phyloP scores from a whole-genome alignment of 148 eudicot genomes.

The Cornus controversa region DNA sequence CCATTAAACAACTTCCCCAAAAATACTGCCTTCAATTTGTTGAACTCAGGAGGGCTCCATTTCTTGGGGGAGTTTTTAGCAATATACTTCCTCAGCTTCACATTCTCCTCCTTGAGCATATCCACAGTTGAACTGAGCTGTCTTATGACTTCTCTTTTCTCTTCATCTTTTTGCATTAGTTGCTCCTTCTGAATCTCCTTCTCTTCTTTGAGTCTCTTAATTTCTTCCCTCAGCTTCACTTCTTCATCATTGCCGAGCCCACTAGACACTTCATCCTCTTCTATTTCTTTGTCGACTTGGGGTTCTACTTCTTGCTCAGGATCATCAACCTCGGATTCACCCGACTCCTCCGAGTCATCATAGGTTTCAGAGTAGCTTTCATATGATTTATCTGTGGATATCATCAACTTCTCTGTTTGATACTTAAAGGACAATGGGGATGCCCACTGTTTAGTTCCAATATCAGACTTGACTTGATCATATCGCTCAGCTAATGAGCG shows the following conservation, averaged over 20 bases:
- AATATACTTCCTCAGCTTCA: slow-evolving; percentile 43
- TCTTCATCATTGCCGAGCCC: slow-evolving; percentile 29
- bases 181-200: slow-evolving; percentile 48
- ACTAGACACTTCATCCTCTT: slow-evolving; percentile 19
- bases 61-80: slow-evolving; percentile 39
- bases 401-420: slow-evolving; percentile 26
- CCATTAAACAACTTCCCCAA: slow-evolving; percentile 45
- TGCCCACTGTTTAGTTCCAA: slow-evolving; percentile 39
- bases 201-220: slow-evolving; percentile 51
- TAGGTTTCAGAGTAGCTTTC: slow-evolving; percentile 60
- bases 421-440: slow-evolving; percentile 44
- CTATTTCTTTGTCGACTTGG: slow-evolving; percentile 9
- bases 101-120: slow-evolving; percentile 66
- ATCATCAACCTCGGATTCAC: slow-evolving; percentile 81
- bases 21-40: slow-evolving; percentile 37
- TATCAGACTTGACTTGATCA: slow-evolving; percentile 64
- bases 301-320: slow-evolving; percentile 43
- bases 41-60: slow-evolving; percentile 23
- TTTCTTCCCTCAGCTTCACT: slow-evolving; percentile 53
- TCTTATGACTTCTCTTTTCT: slow-evolving; percentile 87
- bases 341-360: slow-evolving; percentile 50
- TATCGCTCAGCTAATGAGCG: slow-evolving; percentile 77
- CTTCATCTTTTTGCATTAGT: slow-evolving; percentile 68
- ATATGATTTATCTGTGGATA: slow-evolving; percentile 40
- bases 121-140: slow-evolving; percentile 75